phyloP scores from a whole-genome alignment of 306 rosid genomes.

The Castanea mollissima region DNA sequence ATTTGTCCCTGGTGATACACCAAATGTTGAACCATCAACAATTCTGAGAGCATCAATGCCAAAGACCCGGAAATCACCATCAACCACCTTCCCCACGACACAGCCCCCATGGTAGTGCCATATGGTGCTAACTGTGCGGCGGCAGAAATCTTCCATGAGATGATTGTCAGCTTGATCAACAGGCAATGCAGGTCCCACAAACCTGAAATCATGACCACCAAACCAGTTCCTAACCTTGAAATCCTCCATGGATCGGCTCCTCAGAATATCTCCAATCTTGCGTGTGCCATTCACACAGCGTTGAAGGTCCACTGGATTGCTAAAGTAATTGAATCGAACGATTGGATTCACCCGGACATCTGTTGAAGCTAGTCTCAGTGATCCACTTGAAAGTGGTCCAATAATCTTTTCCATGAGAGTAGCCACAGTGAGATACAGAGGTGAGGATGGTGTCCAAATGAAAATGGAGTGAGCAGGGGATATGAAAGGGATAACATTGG shows the following conservation, averaged over 20 bases:
- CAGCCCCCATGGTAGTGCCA: slow-evolving; percentile 99
- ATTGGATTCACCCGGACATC: slow-evolving; percentile 60
- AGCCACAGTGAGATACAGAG: slow-evolving; percentile 65
- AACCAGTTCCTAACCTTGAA: slow-evolving; percentile 59
- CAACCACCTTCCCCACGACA: slow-evolving; percentile 78
- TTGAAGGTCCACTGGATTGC: slow-evolving; percentile 47
- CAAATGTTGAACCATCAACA: slow-evolving; percentile 81
- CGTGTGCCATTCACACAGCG: slow-evolving; percentile 79
- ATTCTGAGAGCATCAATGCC: slow-evolving; percentile 62
- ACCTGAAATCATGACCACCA: slow-evolving; percentile 59
- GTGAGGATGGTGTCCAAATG: slow-evolving; percentile 46
- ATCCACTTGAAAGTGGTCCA: slow-evolving; percentile 65
- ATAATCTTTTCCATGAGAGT: slow-evolving; percentile 72
- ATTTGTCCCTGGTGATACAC: slow-evolving; percentile 81
- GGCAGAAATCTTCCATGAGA: slow-evolving; percentile 70
- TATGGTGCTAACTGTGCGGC: slow-evolving; percentile 73
- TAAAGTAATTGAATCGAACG: slow-evolving; percentile 82
- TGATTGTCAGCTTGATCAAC: slow-evolving; percentile 26
- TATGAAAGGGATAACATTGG: slow-evolving; percentile 61
- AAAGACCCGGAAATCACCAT: slow-evolving; percentile 42
- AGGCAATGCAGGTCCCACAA: slow-evolving; percentile 76
- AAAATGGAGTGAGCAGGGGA: slow-evolving; percentile 47
- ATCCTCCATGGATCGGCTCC: slow-evolving; percentile 58
- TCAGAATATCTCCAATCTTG: slow-evolving; percentile 51
- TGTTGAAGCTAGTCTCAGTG: slow-evolving; percentile 55